Base-by-base conservation (phyloP, 768 basidiomycete species). In the Chiua virens region DNA sequence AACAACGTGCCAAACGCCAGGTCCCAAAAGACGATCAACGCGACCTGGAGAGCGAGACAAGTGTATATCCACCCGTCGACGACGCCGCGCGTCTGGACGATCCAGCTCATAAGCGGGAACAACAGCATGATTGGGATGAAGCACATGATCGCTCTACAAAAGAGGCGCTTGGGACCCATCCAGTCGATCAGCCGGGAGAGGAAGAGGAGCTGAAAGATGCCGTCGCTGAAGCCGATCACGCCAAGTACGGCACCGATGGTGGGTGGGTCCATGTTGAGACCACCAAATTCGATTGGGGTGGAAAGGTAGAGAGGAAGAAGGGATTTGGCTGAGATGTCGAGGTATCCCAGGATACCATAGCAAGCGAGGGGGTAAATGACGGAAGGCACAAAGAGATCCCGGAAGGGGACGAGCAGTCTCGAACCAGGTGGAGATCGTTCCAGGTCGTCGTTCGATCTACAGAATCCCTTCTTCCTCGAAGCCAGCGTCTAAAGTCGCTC, bases 1-100 rank as follows among this genome's bases (percentile, higher is more conserved):
- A n/a, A n/a, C n/a, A n/a, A 68, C 83, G 53, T 49, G 84, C 86
- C 83, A 54, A 78, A 87, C 8, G 79, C 77, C 39, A 83, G 64
- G 59, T 76, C 79, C 58, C 82, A 57, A 22, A 77, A 59, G 28
- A 83, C 71, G 8, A 77, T 78, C 5, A 77, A 50, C 4, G 71
- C 55, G 32, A 80, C 68, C 55, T 87, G 83, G 6, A 74, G 48
- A 3, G 53, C 68, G 21, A 88, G 68, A 21, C 73, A 64, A 20
- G 60, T 55, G 75, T 80, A 85, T 4, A 86, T 74, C 18, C 61
- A 48, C 3, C 42, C 30, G 30, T 72, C 72, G 41, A 80, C 61
- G 11, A 79, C 80, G 28, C 77, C 69, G 6, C 47, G 83, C 78
- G 13, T 83, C 52, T 42, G 67, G 42, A 60, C 75, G 44, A 73